Base-by-base conservation (phyloP, 2,329 filamentous ascomycete species). In the Seiridium unicorne region DNA sequence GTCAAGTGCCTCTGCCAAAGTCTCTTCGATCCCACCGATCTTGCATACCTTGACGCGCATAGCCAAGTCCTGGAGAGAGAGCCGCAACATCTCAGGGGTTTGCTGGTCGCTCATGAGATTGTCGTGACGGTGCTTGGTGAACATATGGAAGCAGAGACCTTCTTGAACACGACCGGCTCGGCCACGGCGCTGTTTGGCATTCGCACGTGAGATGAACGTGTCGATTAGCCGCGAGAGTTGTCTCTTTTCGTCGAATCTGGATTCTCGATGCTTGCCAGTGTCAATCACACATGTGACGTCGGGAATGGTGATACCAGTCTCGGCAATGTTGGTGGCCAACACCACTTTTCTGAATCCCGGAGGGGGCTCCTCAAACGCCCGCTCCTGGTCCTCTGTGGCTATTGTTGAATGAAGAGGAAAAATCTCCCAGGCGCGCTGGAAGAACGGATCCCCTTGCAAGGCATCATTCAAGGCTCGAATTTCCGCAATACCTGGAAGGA, bases 21-120 rank as follows among this genome's bases (percentile, higher is more conserved):
- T 97, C 67, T 94, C 87, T 72, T 98, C 94, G 58, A 98, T 96
- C 46, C 92, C 89, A 9, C 95, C 95, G 48, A 99, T 85, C 70
- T 96, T 96, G 80, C 94, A 99, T 51, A 97, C 97, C 77, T 99
- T 99, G 65, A 98, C 93, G 7, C 95, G 88, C 72, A 99, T 93
- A 4, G 96, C 93, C 9, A 99, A 81, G 70, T 99, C 95, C 74
- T 99, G 95, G 9, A 99, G 80, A 0, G 95, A 97, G 3, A 99
- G 80, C 0, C 95, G 89, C 46, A 99, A 85, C 87, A 99, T 96
- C 74, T 99, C 95, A 0, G 95, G 96, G 0, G 92, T 97, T 77
- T 98, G 95, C 70, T 97, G 92, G 63, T 96, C 93, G 55, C 88
- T 88, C 84, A 98, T 92, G 67, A 90, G 73, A 60, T 86, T 86